Evolutionary conservation across 1,284 basidiomycete species (phyloP).

Genomic region (Coniferiporia sulphurascens): DNA sequence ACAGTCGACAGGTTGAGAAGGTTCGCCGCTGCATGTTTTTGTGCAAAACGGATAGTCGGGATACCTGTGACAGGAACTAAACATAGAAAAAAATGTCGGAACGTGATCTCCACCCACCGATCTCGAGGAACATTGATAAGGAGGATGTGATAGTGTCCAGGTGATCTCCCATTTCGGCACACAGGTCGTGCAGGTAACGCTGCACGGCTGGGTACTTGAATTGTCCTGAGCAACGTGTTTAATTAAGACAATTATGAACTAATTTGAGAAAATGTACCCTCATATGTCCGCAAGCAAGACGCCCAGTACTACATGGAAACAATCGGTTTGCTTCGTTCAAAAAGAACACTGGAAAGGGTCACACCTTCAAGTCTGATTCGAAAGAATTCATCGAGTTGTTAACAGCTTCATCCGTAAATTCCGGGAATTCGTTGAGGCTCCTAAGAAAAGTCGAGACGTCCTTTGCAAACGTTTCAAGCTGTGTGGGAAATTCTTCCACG

Average conservation of each 20-base stretch:
- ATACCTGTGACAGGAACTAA: conserved; percentile 40
- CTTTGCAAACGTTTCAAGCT: conserved; percentile 52
- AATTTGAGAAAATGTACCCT: conserved; percentile 33
- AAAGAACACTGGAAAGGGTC: conserved; percentile 14
- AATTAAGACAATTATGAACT: conserved; percentile 4
- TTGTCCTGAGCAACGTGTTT: conserved; percentile 41
- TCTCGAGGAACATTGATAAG: conserved; percentile 65
- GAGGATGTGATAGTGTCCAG: conserved; percentile 61
- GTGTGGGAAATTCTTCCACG: conserved; percentile 57
- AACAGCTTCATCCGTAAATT: conserved; percentile 67
- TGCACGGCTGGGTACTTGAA: conserved; percentile 66
- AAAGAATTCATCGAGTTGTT: conserved; percentile 62
- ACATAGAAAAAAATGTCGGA: not conserved
- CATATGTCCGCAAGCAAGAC: conserved; percentile 58
- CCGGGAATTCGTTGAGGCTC: conserved; percentile 69
- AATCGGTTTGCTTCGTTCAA: not conserved
- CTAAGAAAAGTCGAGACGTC: conserved; percentile 61
- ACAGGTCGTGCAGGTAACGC: conserved; percentile 66
- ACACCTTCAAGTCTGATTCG: conserved; percentile 61
- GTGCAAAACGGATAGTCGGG: conserved; percentile 68
- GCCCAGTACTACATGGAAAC: conserved; percentile 53
- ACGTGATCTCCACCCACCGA: conserved; percentile 39
- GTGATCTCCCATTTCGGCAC: conserved; percentile 64
- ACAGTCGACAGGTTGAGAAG: conserved; percentile 50
- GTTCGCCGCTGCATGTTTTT: conserved; percentile 65